Evolutionary conservation across 2,329 filamentous ascomycete genomes (phyloP), one percentile per base, ranked within the genome.

Genomic region (Beauveria caledonica): DNA sequence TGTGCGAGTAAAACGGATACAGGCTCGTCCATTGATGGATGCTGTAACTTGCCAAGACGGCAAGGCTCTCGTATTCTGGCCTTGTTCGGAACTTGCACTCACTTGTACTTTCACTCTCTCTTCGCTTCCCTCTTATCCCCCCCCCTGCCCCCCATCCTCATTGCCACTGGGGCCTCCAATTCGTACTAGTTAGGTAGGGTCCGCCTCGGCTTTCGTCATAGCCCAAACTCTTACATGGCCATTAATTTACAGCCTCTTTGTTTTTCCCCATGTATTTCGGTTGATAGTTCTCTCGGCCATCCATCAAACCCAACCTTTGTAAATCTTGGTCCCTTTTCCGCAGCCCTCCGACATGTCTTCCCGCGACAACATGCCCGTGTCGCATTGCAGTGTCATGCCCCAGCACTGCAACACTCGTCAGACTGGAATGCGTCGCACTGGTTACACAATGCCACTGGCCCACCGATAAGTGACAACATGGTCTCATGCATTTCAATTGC

Each of bases 371-470:
- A 13, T 27, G 17, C 40, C 25, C 46, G n/a, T 58, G 55, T 58
- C 55, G 55, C 55, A 58, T 57, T n/a, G 29, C 54, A 49, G 54
- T 57, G 44, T 58, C 55, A 51, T 42, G 36, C 55, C 46, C 55
- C 46, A 11, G 45, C 23, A 36, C 46, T 58, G 55, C 55, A 40
- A 58, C 55, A 50, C 36, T 36, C 36, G 45, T 58, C 55, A 39
- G 45, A 44, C 55, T 58, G 55, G 55, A 58, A 58, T 58, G 55
- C 55, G 55, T 58, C 45, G 55, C 46, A 50, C 55, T n/a, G 55
- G 55, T 58, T 50, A 58, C 55, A 58, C 45, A 48, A 50, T 54
- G 21, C 17, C 39, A 44, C 29, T 36, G 33, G 33, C 11, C 33
- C 33, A 36, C 33, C 33, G 33, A 36, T 36, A 36, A 36, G 33